phyloP scores from a whole-genome alignment of 1,139 yeast species.

The Spathaspora sp. region DNA sequence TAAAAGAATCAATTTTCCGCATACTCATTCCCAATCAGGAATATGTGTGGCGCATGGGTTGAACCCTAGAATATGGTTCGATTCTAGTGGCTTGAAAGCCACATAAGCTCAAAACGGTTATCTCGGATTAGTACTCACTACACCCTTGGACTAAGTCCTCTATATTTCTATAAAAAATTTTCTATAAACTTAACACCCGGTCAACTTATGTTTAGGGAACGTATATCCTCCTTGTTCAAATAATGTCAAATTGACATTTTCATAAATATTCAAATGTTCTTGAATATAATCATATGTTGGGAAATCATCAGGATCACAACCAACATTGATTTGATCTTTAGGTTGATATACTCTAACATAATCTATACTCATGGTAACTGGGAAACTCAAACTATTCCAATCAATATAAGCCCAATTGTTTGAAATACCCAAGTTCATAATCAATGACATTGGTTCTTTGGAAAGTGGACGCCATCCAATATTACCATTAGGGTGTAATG shows the following conservation, averaged over 20 bases:
- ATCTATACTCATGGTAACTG: constrained; percentile 66
- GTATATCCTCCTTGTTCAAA: constrained; percentile 70
- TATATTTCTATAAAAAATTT: not conserved
- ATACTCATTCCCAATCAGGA: not conserved
- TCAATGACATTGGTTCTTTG: constrained; percentile 85
- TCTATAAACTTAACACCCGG: constrained; percentile 10
- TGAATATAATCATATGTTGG: constrained; percentile 78
- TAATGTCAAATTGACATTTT: constrained; percentile 58
- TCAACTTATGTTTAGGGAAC: constrained; percentile 48
- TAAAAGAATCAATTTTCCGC: not conserved
- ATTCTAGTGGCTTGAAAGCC: not conserved
- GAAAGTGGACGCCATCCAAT: constrained; percentile 72
- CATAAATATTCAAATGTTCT: constrained; percentile 60
- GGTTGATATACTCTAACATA: constrained; percentile 84
- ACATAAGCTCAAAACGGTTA: not conserved
- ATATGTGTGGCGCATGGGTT: not conserved
- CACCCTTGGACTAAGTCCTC: not conserved
- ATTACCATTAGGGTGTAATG: constrained; percentile 83
- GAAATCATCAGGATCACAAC: constrained; percentile 74
- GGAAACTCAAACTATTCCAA: constrained; percentile 74
- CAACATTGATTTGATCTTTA: constrained; percentile 42
- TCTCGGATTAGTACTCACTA: not conserved
- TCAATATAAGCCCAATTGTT: constrained; percentile 82
- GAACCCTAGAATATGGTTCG: not conserved
- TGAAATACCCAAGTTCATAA: constrained; percentile 78